These are phyloP conservation scores for Xerocomus spinulosus DNA, from an alignment of 768 basidiomycete species.

Conservation along the genomic window DNA sequence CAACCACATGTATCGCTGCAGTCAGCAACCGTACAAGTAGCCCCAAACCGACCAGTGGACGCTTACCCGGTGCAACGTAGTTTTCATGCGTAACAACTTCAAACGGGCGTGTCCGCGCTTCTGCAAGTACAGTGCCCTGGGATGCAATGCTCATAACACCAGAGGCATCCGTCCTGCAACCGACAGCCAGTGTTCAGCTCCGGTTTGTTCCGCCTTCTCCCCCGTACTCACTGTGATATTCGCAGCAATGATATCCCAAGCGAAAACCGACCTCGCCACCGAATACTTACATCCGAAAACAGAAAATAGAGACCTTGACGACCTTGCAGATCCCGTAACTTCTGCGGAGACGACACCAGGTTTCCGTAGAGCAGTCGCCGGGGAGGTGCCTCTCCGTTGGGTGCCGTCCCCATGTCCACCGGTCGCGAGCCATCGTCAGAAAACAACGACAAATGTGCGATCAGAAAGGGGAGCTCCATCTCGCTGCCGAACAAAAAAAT, in stretches of 20 bases:
- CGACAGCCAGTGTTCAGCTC: slow-evolving; percentile 15
- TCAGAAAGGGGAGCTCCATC: slow-evolving; percentile 80
- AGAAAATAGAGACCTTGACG: slow-evolving; percentile 81
- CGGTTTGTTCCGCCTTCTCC: slow-evolving; percentile 9
- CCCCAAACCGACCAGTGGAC: slow-evolving; percentile 17
- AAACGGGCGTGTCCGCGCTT: slow-evolving; percentile 69
- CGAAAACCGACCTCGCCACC: slow-evolving; percentile 70
- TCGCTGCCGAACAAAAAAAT: slow-evolving; percentile 48
- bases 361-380: slow-evolving; percentile 77
- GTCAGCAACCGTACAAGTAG: slow-evolving; percentile 18
- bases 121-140: slow-evolving; percentile 63
- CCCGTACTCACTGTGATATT: slow-evolving; percentile 61
- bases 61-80: slow-evolving; percentile 79
- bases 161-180: slow-evolving; percentile 44
- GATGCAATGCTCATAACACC: slow-evolving; percentile 49
- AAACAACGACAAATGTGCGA: slow-evolving; percentile 76
- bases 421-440: slow-evolving; percentile 61
- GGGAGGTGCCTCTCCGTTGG: slow-evolving; percentile 38
- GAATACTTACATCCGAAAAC: slow-evolving; percentile 87
- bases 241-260: slow-evolving; percentile 69
- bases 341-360: slow-evolving; percentile 76
- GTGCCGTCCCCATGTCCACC: slow-evolving; percentile 61
- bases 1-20: slow-evolving; percentile 13
- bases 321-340: slow-evolving; percentile 76
- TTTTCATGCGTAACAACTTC: slow-evolving; percentile 69